Base-by-base conservation (phyloP, 2,329 filamentous ascomycete species). In the Xylariaceae sp. region DNA sequence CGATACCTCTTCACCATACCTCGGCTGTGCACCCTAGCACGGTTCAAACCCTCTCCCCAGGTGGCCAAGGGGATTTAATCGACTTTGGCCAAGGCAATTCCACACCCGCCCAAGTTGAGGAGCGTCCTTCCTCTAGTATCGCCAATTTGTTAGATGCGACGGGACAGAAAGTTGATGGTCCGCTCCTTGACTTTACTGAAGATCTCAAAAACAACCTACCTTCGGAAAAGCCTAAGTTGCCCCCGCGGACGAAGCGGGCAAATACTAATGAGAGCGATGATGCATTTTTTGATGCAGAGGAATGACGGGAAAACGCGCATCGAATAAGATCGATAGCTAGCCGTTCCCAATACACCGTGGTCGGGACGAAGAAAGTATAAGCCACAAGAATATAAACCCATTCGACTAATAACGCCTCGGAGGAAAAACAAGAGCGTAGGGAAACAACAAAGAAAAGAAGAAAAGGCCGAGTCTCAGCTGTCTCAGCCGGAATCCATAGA, bases 111-210 rank as follows among this genome's bases (percentile, higher is more conserved):
- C 51, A 50, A 12, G 12, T 9, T 18, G 34, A 36, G 22, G 48
- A 29, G 26, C 44, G 41, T 5, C 22, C 50, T n/a, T 57, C 59
- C 12, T 32, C 54, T 13, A 73, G 78, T 47, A 76, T 80, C 34
- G 64, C 75, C 34, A 53, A 59, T 9, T 63, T 80, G 67, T 69
- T 82, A 16, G 63, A 70, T 29, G 67, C 73, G 8, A 82, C 80
- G 5, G 77, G 78, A 12, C 74, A 72, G 53, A 72, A 70, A 16
- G 70, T 72, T 2, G 68, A 75, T 0, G 79, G 79, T 0, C 76
- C 80, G 1, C 67, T 83, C 45, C 73, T 84, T 32, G 79, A 85
- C 64, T 84, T 85, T 54, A 71, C 77, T 15, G 63, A 75, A 10
- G 81, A 84, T 53, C 41, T 84, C 65, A 77, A 77, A 66, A 77